Evolutionary conservation across 352 stramenopile species (phyloP).

Genomic region (Phytophthora pistaciae): DNA sequence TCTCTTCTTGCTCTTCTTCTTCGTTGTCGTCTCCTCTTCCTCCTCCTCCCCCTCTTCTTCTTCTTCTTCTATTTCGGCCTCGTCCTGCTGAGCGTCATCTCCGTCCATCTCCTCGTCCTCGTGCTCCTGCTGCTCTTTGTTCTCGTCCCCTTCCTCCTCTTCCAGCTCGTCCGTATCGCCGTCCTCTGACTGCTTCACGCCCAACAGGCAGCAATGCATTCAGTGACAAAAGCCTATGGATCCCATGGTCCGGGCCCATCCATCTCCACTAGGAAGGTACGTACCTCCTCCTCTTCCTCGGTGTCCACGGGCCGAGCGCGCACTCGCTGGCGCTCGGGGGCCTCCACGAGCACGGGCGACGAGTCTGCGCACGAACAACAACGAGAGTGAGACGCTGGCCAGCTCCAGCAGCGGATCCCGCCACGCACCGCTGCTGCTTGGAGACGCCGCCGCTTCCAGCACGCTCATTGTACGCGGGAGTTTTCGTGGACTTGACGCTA

Average conservation of each 20-base stretch:
- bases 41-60: neutral
- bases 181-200: conserved; percentile 27
- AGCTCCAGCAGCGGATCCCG: too few relatives aligned
- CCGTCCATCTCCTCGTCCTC: neutral
- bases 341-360: conserved; percentile 32
- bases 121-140: conserved; percentile 2
- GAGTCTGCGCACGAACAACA: conserved; percentile 24
- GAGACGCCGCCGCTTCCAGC: conserved; percentile 31
- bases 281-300: neutral
- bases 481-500: conserved; percentile 1
- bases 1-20: conserved; percentile 3
- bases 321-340: conserved; percentile 7
- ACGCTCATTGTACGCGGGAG: conserved; percentile 30
- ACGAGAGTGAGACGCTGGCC: neutral
- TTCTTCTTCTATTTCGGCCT: neutral
- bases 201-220: neutral
- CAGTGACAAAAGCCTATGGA: too few relatives aligned
- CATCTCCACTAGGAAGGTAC: neutral
- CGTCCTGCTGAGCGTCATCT: neutral
- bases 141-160: conserved; percentile 20
- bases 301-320: conserved; percentile 9
- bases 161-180: conserved; percentile 31
- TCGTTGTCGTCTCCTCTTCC: neutral
- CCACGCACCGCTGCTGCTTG: conserved; percentile 34
- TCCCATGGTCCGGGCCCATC: neutral